phyloP scores from a whole-genome alignment of 208 protist genomes.

The Leishmania braziliensis region DNA sequence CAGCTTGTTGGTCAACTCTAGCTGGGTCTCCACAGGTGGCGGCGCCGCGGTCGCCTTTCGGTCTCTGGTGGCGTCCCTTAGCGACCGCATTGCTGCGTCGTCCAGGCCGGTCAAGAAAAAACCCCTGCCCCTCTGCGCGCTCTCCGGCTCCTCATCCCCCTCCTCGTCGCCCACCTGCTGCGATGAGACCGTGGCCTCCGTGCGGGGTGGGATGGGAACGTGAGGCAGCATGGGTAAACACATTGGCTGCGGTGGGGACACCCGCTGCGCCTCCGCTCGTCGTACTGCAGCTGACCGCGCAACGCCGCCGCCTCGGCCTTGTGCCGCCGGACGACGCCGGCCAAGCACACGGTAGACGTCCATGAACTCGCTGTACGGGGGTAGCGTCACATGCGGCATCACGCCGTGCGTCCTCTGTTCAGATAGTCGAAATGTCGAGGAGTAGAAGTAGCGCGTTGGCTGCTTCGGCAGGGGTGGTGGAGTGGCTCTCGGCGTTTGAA shows the following conservation, averaged over 20 bases:
- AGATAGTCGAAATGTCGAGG: constrained; percentile 17
- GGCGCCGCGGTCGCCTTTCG: not conserved
- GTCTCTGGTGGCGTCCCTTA: not conserved
- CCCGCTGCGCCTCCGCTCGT: not conserved
- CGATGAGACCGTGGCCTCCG: not conserved
- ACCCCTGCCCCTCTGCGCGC: constrained; percentile 9
- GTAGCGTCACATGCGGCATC: constrained; percentile 70
- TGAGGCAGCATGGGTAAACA: constrained; percentile 2
- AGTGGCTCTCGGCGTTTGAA: constrained; percentile 5
- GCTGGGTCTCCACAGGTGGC: not conserved
- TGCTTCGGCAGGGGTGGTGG: constrained; percentile 56
- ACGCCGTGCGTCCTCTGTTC: constrained; percentile 9
- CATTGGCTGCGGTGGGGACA: not conserved
- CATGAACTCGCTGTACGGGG: constrained; percentile 88
- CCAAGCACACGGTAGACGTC: constrained; percentile 73
- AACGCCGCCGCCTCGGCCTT: not conserved
- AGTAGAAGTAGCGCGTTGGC: constrained; percentile 67
- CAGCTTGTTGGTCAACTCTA: not conserved
- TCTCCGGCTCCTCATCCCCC: not conserved
- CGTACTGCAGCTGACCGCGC: not conserved
- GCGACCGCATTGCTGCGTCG: not conserved
- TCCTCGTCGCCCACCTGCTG: constrained; percentile 7
- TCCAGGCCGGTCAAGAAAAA: constrained; percentile 46
- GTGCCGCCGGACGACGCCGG: not conserved
- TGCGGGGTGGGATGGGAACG: not conserved